These are phyloP conservation scores for Suillus subluteus DNA, from an alignment of 768 basidiomycete species.

Conservation along the genomic window DNA sequence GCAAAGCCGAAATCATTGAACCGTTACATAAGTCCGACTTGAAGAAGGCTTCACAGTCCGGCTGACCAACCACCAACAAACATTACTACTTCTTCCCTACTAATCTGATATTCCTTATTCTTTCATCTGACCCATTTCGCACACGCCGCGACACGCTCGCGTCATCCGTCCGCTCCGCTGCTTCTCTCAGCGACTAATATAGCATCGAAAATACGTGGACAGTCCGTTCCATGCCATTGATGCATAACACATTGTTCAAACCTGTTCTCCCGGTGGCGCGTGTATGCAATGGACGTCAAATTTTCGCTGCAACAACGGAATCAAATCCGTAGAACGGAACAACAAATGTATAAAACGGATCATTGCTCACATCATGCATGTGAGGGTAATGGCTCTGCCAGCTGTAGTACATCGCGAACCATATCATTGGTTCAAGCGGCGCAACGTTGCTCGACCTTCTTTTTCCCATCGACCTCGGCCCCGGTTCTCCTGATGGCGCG, in stretches of 20 bases:
- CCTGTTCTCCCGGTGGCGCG: not conserved
- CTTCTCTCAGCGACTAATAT: conserved; percentile 5
- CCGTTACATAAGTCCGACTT: too few relatives aligned
- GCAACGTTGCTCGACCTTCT: conserved; percentile 3
- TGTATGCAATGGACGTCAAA: too few relatives aligned
- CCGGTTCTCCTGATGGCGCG: conserved; percentile 1
- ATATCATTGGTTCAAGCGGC: not conserved
- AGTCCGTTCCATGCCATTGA: not conserved
- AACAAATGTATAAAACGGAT: not conserved
- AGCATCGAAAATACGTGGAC: not conserved
- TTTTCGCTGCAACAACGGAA: not conserved
- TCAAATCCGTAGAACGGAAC: not conserved
- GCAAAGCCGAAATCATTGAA: not conserved
- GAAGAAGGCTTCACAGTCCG: too few relatives aligned
- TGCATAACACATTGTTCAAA: not conserved
- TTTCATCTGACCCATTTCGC: not conserved
- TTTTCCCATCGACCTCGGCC: conserved; percentile 7
- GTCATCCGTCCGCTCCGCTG: not conserved
- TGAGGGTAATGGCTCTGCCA: conserved; percentile 3
- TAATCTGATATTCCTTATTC: not conserved
- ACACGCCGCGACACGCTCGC: not conserved
- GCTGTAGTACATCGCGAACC: not conserved
- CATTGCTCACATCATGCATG: too few relatives aligned
- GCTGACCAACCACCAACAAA: not conserved
- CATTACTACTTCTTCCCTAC: not conserved